A percentile compares a stretch with the other conserved stretches of the same genome.
These are phyloP conservation scores for Russula sp. DNA, from an alignment of 768 basidiomycete species.

Conservation along the genomic window DNA sequence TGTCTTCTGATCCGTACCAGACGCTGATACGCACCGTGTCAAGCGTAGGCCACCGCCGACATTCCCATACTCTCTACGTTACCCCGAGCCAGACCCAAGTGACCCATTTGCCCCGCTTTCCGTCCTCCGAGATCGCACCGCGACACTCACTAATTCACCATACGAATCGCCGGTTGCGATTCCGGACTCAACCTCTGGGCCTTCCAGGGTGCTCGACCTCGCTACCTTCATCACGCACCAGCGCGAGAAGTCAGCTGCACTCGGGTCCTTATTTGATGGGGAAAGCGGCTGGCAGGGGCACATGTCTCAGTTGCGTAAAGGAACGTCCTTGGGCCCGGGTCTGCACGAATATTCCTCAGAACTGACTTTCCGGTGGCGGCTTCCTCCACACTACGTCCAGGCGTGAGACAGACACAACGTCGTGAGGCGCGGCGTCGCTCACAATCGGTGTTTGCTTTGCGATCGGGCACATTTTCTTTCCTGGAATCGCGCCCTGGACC, in stretches of 20 bases:
- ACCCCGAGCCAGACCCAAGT: constrained; percentile 62
- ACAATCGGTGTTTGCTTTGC: constrained; percentile 34
- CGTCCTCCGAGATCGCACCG: constrained; percentile 54
- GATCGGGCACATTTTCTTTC: constrained; percentile 28
- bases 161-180: constrained; percentile 15
- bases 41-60: constrained; percentile 59
- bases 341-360: constrained; percentile 7
- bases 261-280: constrained; percentile 15
- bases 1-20: constrained; percentile 17
- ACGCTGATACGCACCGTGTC: constrained; percentile 32
- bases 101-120: constrained; percentile 72
- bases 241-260: constrained; percentile 7
- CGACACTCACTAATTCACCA: constrained; percentile 18
- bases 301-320: constrained; percentile 23
- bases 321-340: constrained; percentile 22
- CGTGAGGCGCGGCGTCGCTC: constrained; percentile 37
- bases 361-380: constrained; percentile 2
- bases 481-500: constrained; percentile 17
- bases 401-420: constrained; percentile 19
- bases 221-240: constrained; percentile 17
- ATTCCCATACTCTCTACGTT: constrained; percentile 50
- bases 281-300: constrained; percentile 20
- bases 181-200: constrained; percentile 4
- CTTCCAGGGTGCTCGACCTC: constrained; percentile 24
- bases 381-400: constrained; percentile 13